Conservation (phyloP, 2,329 filamentous ascomycete genomes). For the Cordyceps pruinosa region DNA sequence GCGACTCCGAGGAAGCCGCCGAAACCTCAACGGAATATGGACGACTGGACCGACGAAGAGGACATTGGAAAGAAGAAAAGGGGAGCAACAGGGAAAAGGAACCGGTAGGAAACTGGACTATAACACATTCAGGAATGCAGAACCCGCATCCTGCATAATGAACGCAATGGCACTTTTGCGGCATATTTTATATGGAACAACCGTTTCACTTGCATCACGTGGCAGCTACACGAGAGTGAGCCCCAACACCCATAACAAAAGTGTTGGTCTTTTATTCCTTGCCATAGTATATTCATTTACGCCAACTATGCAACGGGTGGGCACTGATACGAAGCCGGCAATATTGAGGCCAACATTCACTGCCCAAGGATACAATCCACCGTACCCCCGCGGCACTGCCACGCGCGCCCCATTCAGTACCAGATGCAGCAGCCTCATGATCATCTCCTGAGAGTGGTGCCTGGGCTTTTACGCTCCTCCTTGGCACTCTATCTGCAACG, state of each 20-base stretch:
- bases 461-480: too few relatives aligned
- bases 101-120: not conserved
- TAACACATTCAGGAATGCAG: not conserved
- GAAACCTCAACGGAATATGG: not conserved
- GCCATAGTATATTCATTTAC: not conserved
- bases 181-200: not conserved
- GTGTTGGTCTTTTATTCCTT: too few relatives aligned
- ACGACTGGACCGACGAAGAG: slow-evolving; percentile 9
- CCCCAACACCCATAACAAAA: not conserved
- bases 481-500: not conserved
- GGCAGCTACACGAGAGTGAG: not conserved
- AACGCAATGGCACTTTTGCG: not conserved
- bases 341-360: too few relatives aligned
- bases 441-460: too few relatives aligned
- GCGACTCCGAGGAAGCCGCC: not conserved
- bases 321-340: too few relatives aligned
- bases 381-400: not conserved
- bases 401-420: not conserved
- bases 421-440: not conserved
- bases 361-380: too few relatives aligned
- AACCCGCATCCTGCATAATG: not conserved
- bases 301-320: not conserved
- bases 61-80: slow-evolving; percentile 5
- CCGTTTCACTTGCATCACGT: not conserved
- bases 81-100: not conserved